phyloP scores from a whole-genome alignment of 1,284 basidiomycete species.

The Moesziomyces sp. region DNA sequence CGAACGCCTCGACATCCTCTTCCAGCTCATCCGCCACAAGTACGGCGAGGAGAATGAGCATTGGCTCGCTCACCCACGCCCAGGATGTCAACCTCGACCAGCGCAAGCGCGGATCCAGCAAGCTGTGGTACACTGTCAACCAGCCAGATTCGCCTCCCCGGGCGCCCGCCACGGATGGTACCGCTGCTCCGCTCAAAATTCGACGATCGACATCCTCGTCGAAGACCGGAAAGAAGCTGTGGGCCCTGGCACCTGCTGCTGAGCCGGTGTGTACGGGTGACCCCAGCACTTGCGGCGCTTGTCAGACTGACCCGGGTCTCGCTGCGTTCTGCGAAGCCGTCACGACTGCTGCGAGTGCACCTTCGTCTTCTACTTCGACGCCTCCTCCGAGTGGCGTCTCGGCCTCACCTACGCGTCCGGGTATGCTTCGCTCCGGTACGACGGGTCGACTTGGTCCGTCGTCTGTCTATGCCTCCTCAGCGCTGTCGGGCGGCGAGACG shows the following conservation, averaged over 20 bases:
- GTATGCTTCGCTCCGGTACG: constrained; percentile 20
- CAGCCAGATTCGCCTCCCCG: constrained; percentile 22
- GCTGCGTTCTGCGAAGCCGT: constrained; percentile 56
- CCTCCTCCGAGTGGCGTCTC: neutral
- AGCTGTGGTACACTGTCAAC: constrained; percentile 46
- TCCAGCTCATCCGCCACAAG: constrained; percentile 3
- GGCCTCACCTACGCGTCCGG: constrained; percentile 9
- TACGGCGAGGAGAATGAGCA: constrained; percentile 37
- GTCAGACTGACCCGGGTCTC: constrained; percentile 49
- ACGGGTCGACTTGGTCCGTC: constrained; percentile 10
- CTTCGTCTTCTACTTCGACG: constrained; percentile 1
- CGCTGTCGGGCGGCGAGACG: constrained; percentile 27
- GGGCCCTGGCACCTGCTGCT: constrained; percentile 12
- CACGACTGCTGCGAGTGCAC: constrained; percentile 22
- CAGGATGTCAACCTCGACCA: constrained; percentile 24
- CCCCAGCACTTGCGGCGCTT: constrained; percentile 51
- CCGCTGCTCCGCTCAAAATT: constrained; percentile 25
- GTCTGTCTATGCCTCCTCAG: neutral
- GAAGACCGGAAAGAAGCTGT: constrained; percentile 33
- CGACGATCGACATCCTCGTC: neutral
- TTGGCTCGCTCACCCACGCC: constrained; percentile 41
- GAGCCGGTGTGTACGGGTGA: constrained; percentile 51
- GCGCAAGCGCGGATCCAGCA: constrained; percentile 15
- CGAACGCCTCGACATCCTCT: neutral
- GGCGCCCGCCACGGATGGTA: constrained; percentile 5